Evolutionary conservation across 2,329 filamentous ascomycete species (phyloP).

Genomic region (Chlorencoelia australis): DNA sequence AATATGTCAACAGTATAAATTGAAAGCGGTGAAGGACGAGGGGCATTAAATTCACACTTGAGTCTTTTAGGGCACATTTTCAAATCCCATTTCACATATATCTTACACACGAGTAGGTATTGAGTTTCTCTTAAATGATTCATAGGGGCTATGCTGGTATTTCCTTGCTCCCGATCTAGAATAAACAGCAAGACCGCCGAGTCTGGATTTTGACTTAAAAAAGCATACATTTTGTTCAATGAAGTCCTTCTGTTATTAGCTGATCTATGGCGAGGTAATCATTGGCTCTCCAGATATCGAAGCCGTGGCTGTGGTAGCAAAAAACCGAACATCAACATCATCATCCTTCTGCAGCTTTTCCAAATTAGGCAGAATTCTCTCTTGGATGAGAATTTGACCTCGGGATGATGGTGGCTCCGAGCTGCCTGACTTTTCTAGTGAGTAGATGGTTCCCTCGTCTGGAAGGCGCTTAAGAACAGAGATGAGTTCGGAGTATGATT

Average conservation of each 20-base stretch:
- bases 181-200: constrained; percentile 20
- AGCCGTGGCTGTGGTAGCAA: constrained; percentile 78
- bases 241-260: constrained; percentile 22
- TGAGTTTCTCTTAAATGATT: constrained; percentile 1
- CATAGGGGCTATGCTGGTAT: constrained; percentile 25
- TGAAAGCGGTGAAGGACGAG: too few species aligned
- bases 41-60: too few species aligned
- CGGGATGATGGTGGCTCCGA: constrained; percentile 53
- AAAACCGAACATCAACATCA: constrained; percentile 96
- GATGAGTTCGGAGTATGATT: constrained; percentile 87
- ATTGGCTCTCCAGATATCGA: constrained; percentile 39
- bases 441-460: constrained; percentile 75
- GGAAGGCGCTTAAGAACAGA: constrained; percentile 86
- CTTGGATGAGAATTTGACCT: constrained; percentile 71
- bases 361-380: constrained; percentile 78
- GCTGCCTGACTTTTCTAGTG: constrained; percentile 69
- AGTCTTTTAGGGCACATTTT: too few species aligned
- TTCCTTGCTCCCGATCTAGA: constrained; percentile 26
- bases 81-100: too few species aligned
- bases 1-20: too few species aligned
- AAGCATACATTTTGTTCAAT: constrained; percentile 18
- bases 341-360: constrained; percentile 95
- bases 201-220: constrained; percentile 18
- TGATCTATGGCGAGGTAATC: constrained; percentile 39
- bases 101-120: too few species aligned